Conservation (phyloP, 1,284 basidiomycete genomes). For the Volvariella volvacea region DNA sequence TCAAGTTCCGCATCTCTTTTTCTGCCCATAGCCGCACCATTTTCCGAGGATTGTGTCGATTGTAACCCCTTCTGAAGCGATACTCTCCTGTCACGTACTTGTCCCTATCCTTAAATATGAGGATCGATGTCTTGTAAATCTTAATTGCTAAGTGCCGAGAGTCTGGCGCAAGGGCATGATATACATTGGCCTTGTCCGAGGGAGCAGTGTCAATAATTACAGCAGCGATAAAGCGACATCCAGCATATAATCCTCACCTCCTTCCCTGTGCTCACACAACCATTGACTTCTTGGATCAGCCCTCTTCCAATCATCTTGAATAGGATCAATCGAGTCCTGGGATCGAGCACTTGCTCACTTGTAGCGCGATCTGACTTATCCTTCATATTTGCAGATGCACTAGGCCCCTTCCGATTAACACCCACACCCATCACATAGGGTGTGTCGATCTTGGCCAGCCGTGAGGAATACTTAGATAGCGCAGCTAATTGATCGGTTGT, state of each 20-base stretch:
- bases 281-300: slow-evolving; percentile 82
- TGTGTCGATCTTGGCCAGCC: slow-evolving; percentile 61
- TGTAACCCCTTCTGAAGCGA: slow-evolving; percentile 91
- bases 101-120: slow-evolving; percentile 95
- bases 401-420: slow-evolving; percentile 85
- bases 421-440: slow-evolving; percentile 78
- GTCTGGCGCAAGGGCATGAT: slow-evolving; percentile 73
- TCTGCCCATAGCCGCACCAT: slow-evolving; percentile 99
- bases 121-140: slow-evolving; percentile 98
- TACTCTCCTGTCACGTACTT: slow-evolving; percentile 91
- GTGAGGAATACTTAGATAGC: slow-evolving; percentile 64
- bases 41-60: slow-evolving; percentile 90
- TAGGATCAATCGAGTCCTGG: slow-evolving; percentile 82
- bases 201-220: too few species aligned
- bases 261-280: slow-evolving; percentile 93
- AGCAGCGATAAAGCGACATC: slow-evolving; percentile 7
- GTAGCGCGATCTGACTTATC: slow-evolving; percentile 94
- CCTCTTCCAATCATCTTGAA: slow-evolving; percentile 92
- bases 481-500: slow-evolving; percentile 63
- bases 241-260: slow-evolving; percentile 67
- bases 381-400: slow-evolving; percentile 78
- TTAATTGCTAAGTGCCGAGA: slow-evolving; percentile 79
- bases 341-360: slow-evolving; percentile 90
- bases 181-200: slow-evolving; percentile 79
- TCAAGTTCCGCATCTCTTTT: slow-evolving; percentile 97